Percentiles rank a stretch among this genome's conserved stretches.
Conservation (phyloP, 2,329 filamentous ascomycete genomes). For the Pseudocercospora crystallina region DNA sequence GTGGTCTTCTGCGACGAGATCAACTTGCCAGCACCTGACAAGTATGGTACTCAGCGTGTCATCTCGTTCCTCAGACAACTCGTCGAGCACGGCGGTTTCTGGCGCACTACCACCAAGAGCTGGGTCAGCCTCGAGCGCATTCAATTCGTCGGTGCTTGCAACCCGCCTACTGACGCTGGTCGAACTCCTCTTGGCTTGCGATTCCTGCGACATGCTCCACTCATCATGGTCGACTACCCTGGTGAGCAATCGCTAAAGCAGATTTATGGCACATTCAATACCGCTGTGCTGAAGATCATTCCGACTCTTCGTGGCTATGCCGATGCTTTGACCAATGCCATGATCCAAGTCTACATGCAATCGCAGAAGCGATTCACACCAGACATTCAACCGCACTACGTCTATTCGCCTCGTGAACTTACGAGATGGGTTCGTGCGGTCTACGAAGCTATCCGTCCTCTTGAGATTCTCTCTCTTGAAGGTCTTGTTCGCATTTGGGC, state of each 20-base stretch:
- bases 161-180: slow-evolving; percentile 94
- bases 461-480: slow-evolving; percentile 84
- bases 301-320: slow-evolving; percentile 93
- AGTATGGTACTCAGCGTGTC: slow-evolving; percentile 93
- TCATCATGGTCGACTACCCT: slow-evolving; percentile 99
- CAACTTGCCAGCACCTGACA: slow-evolving; percentile 95
- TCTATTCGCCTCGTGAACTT: slow-evolving; percentile 97
- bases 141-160: slow-evolving; percentile 98
- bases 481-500: slow-evolving; percentile 97
- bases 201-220: slow-evolving; percentile 94
- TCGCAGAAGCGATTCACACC: slow-evolving; percentile 94
- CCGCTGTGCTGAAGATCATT: slow-evolving; percentile 92
- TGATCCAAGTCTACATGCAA: slow-evolving; percentile 95
- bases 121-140: slow-evolving; percentile 98
- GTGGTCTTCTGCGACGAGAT: slow-evolving; percentile 99
- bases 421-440: slow-evolving; percentile 97
- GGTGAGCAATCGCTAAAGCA: slow-evolving; percentile 91
- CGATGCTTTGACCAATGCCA: slow-evolving; percentile 89
- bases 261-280: slow-evolving; percentile 98
- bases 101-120: slow-evolving; percentile 93
- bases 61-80: slow-evolving; percentile 97
- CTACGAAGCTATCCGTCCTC: slow-evolving; percentile 91
- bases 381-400: slow-evolving; percentile 96
- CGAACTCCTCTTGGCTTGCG: slow-evolving; percentile 90
- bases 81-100: slow-evolving; percentile 98